A percentile compares a stretch with the other conserved stretches of the same genome.
These are phyloP conservation scores for Aspergillus campestris DNA, from an alignment of 495 filamentous ascomycete genomes.

Conservation along the genomic window DNA sequence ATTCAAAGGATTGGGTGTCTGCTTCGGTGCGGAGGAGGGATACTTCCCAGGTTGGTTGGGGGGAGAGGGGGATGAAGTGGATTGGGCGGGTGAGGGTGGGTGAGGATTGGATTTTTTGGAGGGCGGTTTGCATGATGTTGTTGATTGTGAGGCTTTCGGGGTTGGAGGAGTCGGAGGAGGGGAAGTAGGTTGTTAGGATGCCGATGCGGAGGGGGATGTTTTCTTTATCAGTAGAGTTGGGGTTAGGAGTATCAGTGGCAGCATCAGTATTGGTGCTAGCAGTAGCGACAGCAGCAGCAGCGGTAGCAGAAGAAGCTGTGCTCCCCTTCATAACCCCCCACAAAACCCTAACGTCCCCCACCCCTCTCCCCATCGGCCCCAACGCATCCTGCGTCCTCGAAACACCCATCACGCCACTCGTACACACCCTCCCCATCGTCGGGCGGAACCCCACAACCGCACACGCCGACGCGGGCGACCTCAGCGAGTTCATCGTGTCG, in stretches of 20 bases:
- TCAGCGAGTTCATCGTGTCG: conserved; percentile 55
- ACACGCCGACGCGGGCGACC: conserved; percentile 56
- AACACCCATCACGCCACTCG: conserved; percentile 49
- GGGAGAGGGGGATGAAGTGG: conserved; percentile 30
- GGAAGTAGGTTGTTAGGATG: conserved; percentile 20
- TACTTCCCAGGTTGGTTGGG: conserved; percentile 40
- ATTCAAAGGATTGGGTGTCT: conserved; percentile 55
- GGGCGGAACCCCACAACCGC: conserved; percentile 53
- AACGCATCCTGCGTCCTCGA: conserved; percentile 53
- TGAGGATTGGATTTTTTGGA: conserved; percentile 15
- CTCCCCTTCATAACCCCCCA: conserved; percentile 49
- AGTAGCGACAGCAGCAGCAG: neutral
- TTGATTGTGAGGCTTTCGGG: conserved; percentile 48
- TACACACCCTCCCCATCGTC: conserved; percentile 46
- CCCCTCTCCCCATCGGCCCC: conserved; percentile 48
- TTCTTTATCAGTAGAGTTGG: conserved; percentile 30
- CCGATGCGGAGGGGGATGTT: conserved; percentile 24
- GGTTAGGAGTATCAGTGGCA: conserved; percentile 1
- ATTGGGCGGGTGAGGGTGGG: conserved; percentile 16
- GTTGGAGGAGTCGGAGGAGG: conserved; percentile 13
- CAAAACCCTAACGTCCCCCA: conserved; percentile 45
- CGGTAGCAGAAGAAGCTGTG: neutral
- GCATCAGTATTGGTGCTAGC: conserved; percentile 32
- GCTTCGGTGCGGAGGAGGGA: conserved; percentile 29
- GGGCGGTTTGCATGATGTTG: conserved; percentile 31